These are phyloP conservation scores for Aspergillus persii DNA, from an alignment of 2,329 filamentous ascomycete species.

Conservation along the genomic window DNA sequence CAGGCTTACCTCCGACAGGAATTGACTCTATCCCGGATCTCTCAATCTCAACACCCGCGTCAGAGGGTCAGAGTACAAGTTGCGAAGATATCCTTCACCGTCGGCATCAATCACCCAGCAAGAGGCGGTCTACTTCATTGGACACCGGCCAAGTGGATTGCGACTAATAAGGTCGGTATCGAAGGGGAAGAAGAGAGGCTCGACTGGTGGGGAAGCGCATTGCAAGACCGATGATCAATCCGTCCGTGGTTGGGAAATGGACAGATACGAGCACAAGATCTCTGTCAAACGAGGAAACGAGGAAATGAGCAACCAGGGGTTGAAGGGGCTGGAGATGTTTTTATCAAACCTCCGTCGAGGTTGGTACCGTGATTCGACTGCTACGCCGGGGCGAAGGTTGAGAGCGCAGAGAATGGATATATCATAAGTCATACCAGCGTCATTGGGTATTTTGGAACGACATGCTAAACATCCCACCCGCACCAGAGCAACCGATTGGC, in stretches of 20 bases:
- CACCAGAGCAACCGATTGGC: constrained; percentile 7
- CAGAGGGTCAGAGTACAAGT: background rate
- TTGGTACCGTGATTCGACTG: too few species aligned
- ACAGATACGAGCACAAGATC: background rate
- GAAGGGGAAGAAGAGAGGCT: background rate
- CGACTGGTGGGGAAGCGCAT: background rate
- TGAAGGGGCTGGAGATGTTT: too few species aligned
- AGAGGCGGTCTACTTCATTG: constrained; percentile 14
- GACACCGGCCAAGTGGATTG: constrained; percentile 13
- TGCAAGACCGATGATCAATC: background rate
- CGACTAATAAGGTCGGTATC: constrained; percentile 1
- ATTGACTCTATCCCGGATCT: too few species aligned
- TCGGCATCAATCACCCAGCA: background rate
- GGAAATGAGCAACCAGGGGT: background rate
- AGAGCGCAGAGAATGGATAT: background rate
- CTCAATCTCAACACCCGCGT: too few species aligned
- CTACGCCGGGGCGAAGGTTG: too few species aligned
- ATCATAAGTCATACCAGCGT: background rate
- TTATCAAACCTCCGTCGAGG: too few species aligned
- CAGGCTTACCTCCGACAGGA: too few species aligned
- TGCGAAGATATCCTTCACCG: too few species aligned
- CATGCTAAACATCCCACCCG: constrained; percentile 14
- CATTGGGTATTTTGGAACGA: background rate
- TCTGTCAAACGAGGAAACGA: too few species aligned
- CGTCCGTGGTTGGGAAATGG: background rate